Conservation (phyloP, 192 early-diverging fungal species). For the Backusella macrospora region DNA sequence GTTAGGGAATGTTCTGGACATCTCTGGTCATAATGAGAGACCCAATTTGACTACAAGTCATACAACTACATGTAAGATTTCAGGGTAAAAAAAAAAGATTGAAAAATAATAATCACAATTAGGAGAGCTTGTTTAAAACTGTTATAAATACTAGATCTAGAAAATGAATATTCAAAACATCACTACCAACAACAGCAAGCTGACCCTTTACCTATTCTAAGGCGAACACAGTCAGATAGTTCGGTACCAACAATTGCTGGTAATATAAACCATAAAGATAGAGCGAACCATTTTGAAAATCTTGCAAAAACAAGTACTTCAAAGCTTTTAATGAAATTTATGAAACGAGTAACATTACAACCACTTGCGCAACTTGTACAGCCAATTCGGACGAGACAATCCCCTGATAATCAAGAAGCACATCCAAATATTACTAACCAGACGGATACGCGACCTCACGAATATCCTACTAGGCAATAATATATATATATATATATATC, state of each 20-base stretch:
- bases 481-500: no score
- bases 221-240: background rate
- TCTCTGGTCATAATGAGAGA: background rate
- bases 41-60: background rate
- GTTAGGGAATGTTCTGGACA: background rate
- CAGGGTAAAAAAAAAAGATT: background rate
- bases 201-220: background rate
- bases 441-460: background rate
- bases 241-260: background rate
- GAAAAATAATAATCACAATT: background rate
- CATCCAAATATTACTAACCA: background rate
- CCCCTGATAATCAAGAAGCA: background rate
- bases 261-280: background rate
- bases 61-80: constrained; percentile 14
- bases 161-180: background rate
- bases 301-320: constrained; percentile 1
- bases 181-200: background rate
- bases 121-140: background rate
- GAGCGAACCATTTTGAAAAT: background rate
- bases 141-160: background rate
- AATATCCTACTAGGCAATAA: no score
- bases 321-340: background rate
- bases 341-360: background rate
- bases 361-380: background rate
- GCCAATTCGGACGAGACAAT: background rate